Conservation (phyloP, 345 rosid genomes). For the Nephelium lappaceum region DNA sequence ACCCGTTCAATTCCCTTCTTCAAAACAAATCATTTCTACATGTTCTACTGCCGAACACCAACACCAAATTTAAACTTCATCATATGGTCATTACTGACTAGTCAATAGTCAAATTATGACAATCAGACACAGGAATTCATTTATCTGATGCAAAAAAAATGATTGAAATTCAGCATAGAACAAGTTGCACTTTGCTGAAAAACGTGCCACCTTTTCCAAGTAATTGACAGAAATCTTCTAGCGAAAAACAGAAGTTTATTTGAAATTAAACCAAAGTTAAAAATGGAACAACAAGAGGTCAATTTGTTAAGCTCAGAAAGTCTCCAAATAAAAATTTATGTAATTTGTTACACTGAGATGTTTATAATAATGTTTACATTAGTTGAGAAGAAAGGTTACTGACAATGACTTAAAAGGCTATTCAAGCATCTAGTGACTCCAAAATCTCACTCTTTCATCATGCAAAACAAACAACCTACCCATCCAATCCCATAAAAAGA, state of each 20-base stretch:
- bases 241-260: background rate
- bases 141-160: background rate
- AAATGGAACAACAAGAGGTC: background rate
- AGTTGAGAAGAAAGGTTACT: background rate
- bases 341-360: background rate
- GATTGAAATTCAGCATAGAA: background rate
- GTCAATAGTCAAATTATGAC: background rate
- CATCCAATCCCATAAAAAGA: background rate
- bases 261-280: background rate
- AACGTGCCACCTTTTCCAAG: background rate
- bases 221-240: background rate
- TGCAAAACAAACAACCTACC: background rate
- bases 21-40: background rate
- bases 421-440: no score
- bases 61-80: background rate
- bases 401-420: background rate
- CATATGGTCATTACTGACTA: background rate
- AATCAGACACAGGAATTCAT: background rate
- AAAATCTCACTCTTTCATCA: background rate
- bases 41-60: background rate
- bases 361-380: no score
- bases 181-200: background rate
- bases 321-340: background rate
- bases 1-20: background rate
- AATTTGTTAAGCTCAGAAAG: background rate